phyloP scores from a whole-genome alignment of 139 green algal species.

The Gonium pectorale region DNA sequence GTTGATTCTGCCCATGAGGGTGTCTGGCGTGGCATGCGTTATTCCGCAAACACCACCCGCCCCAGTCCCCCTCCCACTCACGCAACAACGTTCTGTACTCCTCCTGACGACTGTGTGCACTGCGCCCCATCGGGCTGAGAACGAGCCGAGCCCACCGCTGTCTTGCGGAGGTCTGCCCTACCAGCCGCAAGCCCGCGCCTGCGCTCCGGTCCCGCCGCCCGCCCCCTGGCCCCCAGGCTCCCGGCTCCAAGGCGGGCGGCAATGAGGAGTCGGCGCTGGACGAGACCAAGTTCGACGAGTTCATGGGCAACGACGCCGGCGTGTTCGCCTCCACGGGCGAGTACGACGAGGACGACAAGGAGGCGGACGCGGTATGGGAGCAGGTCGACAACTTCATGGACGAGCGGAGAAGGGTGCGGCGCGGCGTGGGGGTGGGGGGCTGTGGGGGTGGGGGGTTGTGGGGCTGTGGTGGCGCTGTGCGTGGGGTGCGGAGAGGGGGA shows the following conservation, averaged over 20 bases:
- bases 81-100: too few species aligned
- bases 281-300: slow-evolving; percentile 95
- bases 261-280: slow-evolving; percentile 73
- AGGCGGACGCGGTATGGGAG: slow-evolving; percentile 97
- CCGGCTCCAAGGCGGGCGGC: slow-evolving; percentile 42
- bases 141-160: too few species aligned
- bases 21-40: too few species aligned
- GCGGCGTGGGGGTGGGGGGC: not conserved
- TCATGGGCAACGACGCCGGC: slow-evolving; percentile 96
- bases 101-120: too few species aligned
- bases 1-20: too few species aligned
- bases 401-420: slow-evolving; percentile 77
- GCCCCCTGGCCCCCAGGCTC: not conserved
- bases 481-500: not conserved
- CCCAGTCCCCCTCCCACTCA: too few species aligned
- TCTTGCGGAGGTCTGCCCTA: too few species aligned
- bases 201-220: not conserved
- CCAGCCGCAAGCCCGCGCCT: too few species aligned
- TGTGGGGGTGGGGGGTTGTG: not conserved
- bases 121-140: too few species aligned
- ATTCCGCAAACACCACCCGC: too few species aligned
- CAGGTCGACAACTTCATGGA: slow-evolving; percentile 95
- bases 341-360: slow-evolving; percentile 91
- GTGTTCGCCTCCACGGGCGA: slow-evolving; percentile 77
- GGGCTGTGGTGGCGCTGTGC: not conserved